These are phyloP conservation scores for Ceratocystiopsis sp. DNA, from an alignment of 2,329 filamentous ascomycete genomes.

Conservation along the genomic window DNA sequence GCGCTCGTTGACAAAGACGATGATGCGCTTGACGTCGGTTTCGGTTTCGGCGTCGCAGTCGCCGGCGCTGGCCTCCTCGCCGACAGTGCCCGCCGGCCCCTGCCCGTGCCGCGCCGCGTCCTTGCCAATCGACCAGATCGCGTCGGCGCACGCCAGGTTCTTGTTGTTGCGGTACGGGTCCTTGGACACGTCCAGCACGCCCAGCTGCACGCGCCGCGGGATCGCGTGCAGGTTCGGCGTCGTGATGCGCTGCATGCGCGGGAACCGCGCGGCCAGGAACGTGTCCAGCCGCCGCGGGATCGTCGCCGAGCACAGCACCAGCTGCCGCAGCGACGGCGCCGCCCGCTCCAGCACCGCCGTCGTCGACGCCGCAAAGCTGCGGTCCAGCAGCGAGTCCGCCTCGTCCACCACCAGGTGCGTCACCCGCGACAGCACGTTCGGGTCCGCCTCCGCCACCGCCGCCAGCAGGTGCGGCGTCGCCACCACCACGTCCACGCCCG, in stretches of 20 bases:
- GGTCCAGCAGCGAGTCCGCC: constrained; percentile 88
- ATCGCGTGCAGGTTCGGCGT: constrained; percentile 95
- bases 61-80: constrained; percentile 16
- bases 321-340: constrained; percentile 63
- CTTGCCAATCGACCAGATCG: constrained; percentile 84
- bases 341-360: constrained; percentile 67
- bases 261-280: constrained; percentile 67
- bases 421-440: constrained; percentile 83
- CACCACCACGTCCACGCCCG: constrained; percentile 71
- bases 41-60: constrained; percentile 30
- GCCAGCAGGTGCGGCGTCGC: constrained; percentile 78
- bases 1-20: constrained; percentile 14
- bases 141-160: constrained; percentile 80
- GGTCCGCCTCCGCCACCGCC: constrained; percentile 76
- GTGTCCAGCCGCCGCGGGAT: constrained; percentile 82
- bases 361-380: constrained; percentile 75
- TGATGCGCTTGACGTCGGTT: constrained; percentile 55
- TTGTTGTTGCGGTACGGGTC: constrained; percentile 93
- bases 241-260: constrained; percentile 68
- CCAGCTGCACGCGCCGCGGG: constrained; percentile 81
- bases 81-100: not conserved
- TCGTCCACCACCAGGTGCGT: constrained; percentile 83
- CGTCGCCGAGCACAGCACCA: constrained; percentile 89
- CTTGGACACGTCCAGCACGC: constrained; percentile 78
- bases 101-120: constrained; percentile 42